Evolutionary conservation across 305 asterid species (phyloP).

Genomic region (Ilex paraguariensis): DNA sequence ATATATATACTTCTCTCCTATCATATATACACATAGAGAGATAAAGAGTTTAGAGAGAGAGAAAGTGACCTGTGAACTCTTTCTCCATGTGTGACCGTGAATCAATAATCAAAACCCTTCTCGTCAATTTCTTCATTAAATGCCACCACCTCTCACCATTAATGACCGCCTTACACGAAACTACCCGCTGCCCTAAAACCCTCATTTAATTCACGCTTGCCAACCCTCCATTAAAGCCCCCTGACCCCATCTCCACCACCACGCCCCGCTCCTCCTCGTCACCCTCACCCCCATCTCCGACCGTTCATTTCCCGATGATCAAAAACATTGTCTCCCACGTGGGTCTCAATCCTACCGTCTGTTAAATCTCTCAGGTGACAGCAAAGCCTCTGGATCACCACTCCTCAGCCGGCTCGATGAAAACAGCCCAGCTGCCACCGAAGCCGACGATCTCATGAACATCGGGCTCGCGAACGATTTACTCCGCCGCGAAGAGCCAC

Average conservation of each 20-base stretch:
- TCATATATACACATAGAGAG: too few species aligned
- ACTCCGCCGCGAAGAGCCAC: slow-evolving; percentile 64
- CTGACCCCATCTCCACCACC: slow-evolving; percentile 2
- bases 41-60: not conserved
- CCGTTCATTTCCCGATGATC: slow-evolving; percentile 10
- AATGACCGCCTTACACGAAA: not conserved
- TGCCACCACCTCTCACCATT: not conserved
- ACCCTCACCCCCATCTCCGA: slow-evolving; percentile 4
- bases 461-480: slow-evolving; percentile 92
- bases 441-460: slow-evolving; percentile 55
- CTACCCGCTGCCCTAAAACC: not conserved
- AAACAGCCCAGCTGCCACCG: slow-evolving; percentile 31
- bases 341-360: slow-evolving; percentile 52
- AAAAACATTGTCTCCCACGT: slow-evolving; percentile 29
- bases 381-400: slow-evolving; percentile 92
- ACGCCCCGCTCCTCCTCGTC: not conserved
- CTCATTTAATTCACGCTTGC: not conserved
- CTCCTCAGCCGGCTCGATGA: slow-evolving; percentile 88
- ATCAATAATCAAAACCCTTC: not conserved
- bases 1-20: not conserved
- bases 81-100: too few species aligned
- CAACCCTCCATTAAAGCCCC: slow-evolving; percentile 2
- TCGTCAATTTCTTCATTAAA: not conserved
- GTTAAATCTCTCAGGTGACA: slow-evolving; percentile 85
- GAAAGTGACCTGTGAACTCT: not conserved